phyloP scores from a whole-genome alignment of 148 eudicot species.

The Rhododendron griersonianum region DNA sequence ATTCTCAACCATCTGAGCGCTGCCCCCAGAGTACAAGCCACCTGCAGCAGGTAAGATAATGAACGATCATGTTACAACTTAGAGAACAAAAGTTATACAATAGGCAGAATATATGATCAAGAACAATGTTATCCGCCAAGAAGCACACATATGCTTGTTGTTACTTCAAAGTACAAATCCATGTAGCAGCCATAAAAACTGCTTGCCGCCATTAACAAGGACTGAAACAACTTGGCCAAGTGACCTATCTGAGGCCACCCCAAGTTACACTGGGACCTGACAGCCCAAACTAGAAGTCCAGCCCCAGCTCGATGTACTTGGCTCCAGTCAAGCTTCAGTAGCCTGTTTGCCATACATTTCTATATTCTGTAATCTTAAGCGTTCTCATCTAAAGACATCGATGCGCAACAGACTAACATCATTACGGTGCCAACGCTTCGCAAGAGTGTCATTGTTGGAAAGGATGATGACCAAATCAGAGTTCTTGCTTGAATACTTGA shows the following conservation, averaged over 20 bases:
- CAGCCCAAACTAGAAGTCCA: neutral
- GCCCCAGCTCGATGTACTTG: neutral
- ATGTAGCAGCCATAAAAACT: neutral
- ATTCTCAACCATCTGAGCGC: slow-evolving; percentile 97
- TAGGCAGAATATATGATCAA: neutral
- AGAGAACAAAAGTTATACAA: neutral
- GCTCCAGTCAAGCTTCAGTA: neutral
- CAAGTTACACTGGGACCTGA: neutral
- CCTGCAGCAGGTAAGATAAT: slow-evolving; percentile 34
- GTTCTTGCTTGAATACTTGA: neutral
- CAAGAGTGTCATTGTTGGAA: neutral
- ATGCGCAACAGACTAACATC: neutral
- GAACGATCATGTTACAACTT: neutral
- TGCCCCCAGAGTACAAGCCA: slow-evolving; percentile 95
- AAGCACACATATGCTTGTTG: neutral
- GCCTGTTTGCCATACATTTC: neutral
- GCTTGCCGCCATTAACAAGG: neutral
- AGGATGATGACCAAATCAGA: neutral
- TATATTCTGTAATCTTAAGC: neutral
- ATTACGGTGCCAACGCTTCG: neutral
- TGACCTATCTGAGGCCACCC: neutral
- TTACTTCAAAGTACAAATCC: neutral
- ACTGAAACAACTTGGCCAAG: neutral
- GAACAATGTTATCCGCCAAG: neutral
- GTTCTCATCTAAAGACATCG: neutral